Conservation (phyloP, 768 basidiomycete species). For the Xerocomus spinulosus region DNA sequence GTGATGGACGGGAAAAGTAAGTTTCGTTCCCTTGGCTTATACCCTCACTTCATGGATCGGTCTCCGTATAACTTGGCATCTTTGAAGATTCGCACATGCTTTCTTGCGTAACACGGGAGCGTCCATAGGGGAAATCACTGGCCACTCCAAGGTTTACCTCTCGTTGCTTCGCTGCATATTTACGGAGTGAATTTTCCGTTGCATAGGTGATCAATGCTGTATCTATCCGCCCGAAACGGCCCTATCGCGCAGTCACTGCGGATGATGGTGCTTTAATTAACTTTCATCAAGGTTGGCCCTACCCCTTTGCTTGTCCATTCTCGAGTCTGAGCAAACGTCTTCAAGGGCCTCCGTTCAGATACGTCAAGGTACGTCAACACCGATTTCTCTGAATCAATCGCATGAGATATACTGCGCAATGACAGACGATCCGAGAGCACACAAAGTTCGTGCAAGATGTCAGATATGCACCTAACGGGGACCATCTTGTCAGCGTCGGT, state of each 20-base stretch:
- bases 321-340: not conserved
- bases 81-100: slow-evolving; percentile 67
- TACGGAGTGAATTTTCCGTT: not conserved
- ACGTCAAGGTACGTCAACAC: slow-evolving; percentile 55
- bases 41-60: not conserved
- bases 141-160: slow-evolving; percentile 73
- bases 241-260: slow-evolving; percentile 87
- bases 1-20: slow-evolving; percentile 87
- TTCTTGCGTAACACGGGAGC: slow-evolving; percentile 83
- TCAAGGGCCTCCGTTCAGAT: slow-evolving; percentile 82
- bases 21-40: not conserved
- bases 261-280: slow-evolving; percentile 79
- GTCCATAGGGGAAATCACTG: slow-evolving; percentile 82
- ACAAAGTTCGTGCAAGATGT: slow-evolving; percentile 92
- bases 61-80: not conserved
- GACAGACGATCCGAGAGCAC: slow-evolving; percentile 81
- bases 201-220: slow-evolving; percentile 79
- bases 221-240: slow-evolving; percentile 80
- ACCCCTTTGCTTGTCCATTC: not conserved
- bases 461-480: slow-evolving; percentile 75
- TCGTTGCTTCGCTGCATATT: not conserved
- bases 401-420: not conserved
- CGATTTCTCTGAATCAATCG: not conserved
- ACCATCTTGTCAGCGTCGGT: slow-evolving; percentile 82
- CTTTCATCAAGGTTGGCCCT: slow-evolving; percentile 68